These are phyloP conservation scores for Phytophthora podocarpi DNA, from an alignment of 352 stramenopile genomes.

Conservation along the genomic window DNA sequence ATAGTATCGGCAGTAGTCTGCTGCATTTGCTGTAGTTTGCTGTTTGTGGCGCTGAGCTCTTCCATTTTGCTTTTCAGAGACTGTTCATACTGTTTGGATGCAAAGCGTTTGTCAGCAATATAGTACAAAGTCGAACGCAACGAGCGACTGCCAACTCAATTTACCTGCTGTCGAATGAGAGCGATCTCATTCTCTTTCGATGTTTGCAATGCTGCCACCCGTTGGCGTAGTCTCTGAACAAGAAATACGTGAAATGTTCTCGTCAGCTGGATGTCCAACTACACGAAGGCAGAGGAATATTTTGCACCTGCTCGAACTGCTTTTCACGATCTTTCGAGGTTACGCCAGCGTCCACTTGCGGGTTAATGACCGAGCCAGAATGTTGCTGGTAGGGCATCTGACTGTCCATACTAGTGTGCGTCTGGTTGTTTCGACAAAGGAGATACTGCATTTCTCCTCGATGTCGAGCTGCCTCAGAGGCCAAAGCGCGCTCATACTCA, in stretches of 20 bases:
- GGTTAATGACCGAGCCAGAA: conserved; percentile 23
- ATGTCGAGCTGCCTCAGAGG: conserved; percentile 47
- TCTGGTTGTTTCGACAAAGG: conserved; percentile 42
- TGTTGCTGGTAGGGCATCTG: conserved; percentile 24
- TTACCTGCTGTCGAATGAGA: conserved; percentile 71
- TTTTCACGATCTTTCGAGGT: conserved; percentile 33
- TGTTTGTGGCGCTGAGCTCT: conserved; percentile 42
- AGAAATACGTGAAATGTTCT: background rate
- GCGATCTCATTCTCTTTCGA: conserved; percentile 75
- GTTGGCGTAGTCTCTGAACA: conserved; percentile 52
- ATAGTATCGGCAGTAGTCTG: conserved; percentile 38
- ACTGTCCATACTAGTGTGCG: background rate
- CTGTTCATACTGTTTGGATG: conserved; percentile 58
- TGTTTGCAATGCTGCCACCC: conserved; percentile 53
- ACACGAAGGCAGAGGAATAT: background rate
- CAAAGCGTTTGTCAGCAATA: background rate
- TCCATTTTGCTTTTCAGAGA: conserved; percentile 56
- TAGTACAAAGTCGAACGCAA: background rate
- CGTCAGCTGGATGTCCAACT: background rate
- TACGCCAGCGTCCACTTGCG: conserved; percentile 18
- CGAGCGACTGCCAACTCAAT: background rate
- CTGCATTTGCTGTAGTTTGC: conserved; percentile 47
- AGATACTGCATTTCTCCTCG: conserved; percentile 63
- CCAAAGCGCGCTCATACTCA: conserved; percentile 69
- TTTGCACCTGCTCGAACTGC: conserved; percentile 33